Base-by-base conservation (phyloP, 495 filamentous ascomycete species). In the Saxophila tyrrhenica region DNA sequence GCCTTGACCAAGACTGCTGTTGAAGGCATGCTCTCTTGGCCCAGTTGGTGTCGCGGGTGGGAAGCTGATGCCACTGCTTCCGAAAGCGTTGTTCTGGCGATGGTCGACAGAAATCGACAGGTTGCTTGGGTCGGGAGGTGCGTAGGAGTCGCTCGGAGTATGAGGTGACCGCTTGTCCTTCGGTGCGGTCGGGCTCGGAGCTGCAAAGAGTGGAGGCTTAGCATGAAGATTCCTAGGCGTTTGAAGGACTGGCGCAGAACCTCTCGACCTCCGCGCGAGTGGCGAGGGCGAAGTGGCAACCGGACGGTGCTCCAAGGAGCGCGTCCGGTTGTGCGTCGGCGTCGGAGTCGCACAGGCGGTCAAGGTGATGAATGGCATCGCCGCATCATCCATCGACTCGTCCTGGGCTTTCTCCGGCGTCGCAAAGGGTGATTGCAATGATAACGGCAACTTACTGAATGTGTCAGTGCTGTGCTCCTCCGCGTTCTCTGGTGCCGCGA, bases 1-100 rank as follows among this genome's bases (percentile, higher is more conserved):
- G 23, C 54, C 47, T 19, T 44, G 29, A 25, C 47, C 74, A 19
- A 83, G 75, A 25, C 71, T 70, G 23, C 74, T 70, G 54, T 66
- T 60, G 57, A 72, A 72, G 35, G 73, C 69, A 35, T 75, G 76
- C 13, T 84, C 84, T 3, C 83, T 81, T 7, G 83, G 78, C 1
- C 75, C 73, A 13, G 87, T 94, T 11, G 89, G 89, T 0, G 89
- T 95, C 0, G 87, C 89, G 11, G 89, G 84, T 10, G 76, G 82
- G 29, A 80, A 71, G 51, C 73, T 74, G 60, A 70, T 51, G 7
- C 23, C 32, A 49, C 71, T 74, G 38, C 72, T 71, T 25, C 60
- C 63, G 39, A 69, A 62, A 2, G 56, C 39, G 9, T 62, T 11
- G 2, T 57, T 56, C 72, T 72, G 51, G 38, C 70, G 67, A 54